Evolutionary conservation across 768 basidiomycete genomes (phyloP), one percentile per base, ranked within the genome.

Genomic region (Tulasnella sp.): DNA sequence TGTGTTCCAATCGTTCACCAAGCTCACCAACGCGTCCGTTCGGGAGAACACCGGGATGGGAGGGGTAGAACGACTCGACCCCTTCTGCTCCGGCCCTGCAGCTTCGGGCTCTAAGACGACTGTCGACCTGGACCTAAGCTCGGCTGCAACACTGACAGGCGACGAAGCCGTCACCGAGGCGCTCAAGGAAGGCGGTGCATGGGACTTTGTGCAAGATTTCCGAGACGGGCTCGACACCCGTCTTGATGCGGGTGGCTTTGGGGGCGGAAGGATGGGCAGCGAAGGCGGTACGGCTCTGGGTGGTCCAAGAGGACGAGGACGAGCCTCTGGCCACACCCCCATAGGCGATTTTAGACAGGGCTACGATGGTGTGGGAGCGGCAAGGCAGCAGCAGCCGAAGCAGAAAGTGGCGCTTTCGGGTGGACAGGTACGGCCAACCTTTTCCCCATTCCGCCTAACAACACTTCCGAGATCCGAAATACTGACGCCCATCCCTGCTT

Each of bases 1-100:
- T 17, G 83, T 91, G 17, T 86, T 93, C 68, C 90, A 93, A 68
- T 82, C 82, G 40, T 91, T 90, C 68, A 82, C 84, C 49, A 83
- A 83, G 66, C 89, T 84, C 66, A 42, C 43, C 17, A 82, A 79
- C 64, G 75, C 82, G 4, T 81, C 86, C 0, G 75, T 89, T 15
- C 75, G 80, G 61, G 86, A 90, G 66, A 93, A 93, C 65, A 81
- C 90, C 27, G 90, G 89, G n/a, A 70, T 92, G 2, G 89, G 90
- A 17, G 78, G 76, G 63, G 77, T 91, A 17, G 76, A 77, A 12
- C 77, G 80, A 62, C 68, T 90, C 61, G 70, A 74, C 25, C n/a
- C n/a, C 11, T 14, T 11, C 43, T 14, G 11, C 43, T 11, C 9
- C 43, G 21, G 21, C 36, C 11, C 36, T 39, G 36, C 36, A 11